These are phyloP conservation scores for Zymoseptoria crescenta DNA, from an alignment of 2,329 filamentous ascomycete genomes.

Conservation along the genomic window DNA sequence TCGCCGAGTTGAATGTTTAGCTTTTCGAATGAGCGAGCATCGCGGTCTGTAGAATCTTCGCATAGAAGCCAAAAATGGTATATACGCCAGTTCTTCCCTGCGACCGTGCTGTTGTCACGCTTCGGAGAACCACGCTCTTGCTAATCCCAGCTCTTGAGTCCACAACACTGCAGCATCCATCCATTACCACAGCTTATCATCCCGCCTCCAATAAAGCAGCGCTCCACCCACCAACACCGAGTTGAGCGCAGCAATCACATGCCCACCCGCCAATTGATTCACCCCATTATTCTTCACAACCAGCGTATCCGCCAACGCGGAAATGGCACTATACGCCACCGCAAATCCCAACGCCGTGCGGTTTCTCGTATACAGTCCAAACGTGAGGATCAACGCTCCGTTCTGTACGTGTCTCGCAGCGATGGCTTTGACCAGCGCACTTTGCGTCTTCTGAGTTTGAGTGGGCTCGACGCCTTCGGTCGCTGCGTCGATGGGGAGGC, in stretches of 20 bases:
- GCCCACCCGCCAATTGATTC: conserved; percentile 20
- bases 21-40: not conserved
- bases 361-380: conserved; percentile 27
- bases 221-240: conserved; percentile 21
- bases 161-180: not conserved
- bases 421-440: conserved; percentile 22
- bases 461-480: conserved; percentile 9
- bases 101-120: not conserved
- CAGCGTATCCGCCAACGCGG: conserved; percentile 25
- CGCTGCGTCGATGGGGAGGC: conserved; percentile 22
- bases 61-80: not conserved
- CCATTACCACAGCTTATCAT: conserved; percentile 14
- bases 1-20: conserved; percentile 26
- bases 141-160: not conserved
- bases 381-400: conserved; percentile 25
- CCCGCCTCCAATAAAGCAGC: conserved; percentile 25
- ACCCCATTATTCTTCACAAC: conserved; percentile 25
- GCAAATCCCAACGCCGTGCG: conserved; percentile 25
- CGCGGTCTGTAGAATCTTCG: not conserved
- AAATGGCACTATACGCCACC: conserved; percentile 20
- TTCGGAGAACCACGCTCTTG: not conserved
- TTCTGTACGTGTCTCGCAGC: conserved; percentile 28
- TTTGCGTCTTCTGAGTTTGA: conserved; percentile 20
- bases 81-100: not conserved
- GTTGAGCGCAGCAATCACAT: conserved; percentile 26